phyloP scores from a whole-genome alignment of 1,139 yeast species.

The Protomyces pachydermus region DNA sequence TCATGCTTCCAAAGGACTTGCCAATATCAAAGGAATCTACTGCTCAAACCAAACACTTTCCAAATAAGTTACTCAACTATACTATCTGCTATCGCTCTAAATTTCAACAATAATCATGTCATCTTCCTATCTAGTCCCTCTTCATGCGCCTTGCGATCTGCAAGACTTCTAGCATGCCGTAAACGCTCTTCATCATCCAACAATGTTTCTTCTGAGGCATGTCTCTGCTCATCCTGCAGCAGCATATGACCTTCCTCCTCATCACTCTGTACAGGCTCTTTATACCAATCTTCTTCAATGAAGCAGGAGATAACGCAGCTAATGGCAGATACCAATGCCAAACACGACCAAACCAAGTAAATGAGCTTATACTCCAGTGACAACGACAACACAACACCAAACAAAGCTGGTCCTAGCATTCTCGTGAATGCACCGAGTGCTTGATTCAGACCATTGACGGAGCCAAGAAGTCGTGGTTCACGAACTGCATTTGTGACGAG shows the following conservation, averaged over 20 bases:
- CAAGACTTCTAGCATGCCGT: background rate
- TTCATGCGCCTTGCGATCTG: background rate
- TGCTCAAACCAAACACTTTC: too few species aligned
- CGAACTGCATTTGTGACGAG: slow-evolving; percentile 38
- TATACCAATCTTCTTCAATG: slow-evolving; percentile 6
- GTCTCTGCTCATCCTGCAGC: background rate
- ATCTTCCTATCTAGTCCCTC: background rate
- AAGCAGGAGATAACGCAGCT: slow-evolving; percentile 10
- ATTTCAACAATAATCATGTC: too few species aligned
- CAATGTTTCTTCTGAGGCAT: background rate
- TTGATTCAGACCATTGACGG: slow-evolving; percentile 39
- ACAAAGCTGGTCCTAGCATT: slow-evolving; percentile 50
- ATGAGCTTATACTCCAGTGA: slow-evolving; percentile 7
- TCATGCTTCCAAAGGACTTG: too few species aligned
- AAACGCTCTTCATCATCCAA: background rate
- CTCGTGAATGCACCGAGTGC: slow-evolving; percentile 51
- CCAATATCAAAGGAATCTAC: too few species aligned
- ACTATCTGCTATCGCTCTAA: too few species aligned
- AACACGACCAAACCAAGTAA: slow-evolving; percentile 14
- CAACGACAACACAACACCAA: slow-evolving; percentile 15
- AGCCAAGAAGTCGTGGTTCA: slow-evolving; percentile 38
- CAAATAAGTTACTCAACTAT: too few species aligned
- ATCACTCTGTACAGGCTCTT: background rate
- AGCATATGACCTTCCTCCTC: slow-evolving; percentile 4
- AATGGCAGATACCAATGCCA: background rate